phyloP scores from a whole-genome alignment of 2,329 filamentous ascomycete genomes.

The Aspergillus proliferans region DNA sequence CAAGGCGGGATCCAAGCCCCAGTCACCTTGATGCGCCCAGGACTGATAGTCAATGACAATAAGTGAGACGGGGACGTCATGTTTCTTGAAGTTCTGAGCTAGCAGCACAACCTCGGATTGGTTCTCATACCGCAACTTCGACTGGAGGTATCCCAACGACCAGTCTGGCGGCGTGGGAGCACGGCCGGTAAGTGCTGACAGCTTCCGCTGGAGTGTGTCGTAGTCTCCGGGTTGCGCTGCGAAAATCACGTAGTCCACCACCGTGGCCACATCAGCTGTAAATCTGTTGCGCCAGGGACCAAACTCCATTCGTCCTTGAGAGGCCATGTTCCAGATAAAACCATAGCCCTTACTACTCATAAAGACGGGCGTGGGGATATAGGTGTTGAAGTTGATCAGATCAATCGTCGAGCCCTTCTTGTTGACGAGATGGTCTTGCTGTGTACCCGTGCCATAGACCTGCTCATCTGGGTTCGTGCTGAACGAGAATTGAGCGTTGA shows the following conservation, averaged over 20 bases:
- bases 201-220: conserved; percentile 47
- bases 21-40: conserved; percentile 59
- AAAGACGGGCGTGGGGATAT: conserved; percentile 56
- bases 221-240: conserved; percentile 44
- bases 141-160: conserved; percentile 60
- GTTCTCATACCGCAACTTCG: conserved; percentile 57
- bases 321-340: conserved; percentile 59
- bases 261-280: conserved; percentile 49
- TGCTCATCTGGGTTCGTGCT: conserved; percentile 42
- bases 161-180: conserved; percentile 60
- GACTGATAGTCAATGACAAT: conserved; percentile 62
- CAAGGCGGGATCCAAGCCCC: conserved; percentile 55
- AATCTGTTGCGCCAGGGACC: conserved; percentile 54
- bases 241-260: conserved; percentile 57
- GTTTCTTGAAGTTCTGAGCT: conserved; percentile 49
- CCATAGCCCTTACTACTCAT: conserved; percentile 55
- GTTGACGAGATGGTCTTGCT: conserved; percentile 55
- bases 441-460: conserved; percentile 60
- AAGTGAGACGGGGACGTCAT: conserved; percentile 53
- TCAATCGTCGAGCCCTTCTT: conserved; percentile 57
- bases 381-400: conserved; percentile 59
- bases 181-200: conserved; percentile 49
- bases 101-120: conserved; percentile 55
- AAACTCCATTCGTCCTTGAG: conserved; percentile 53
- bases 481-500: conserved; percentile 32